Base-by-base conservation (phyloP, 2,329 filamentous ascomycete genomes). In the Pseudogymnoascus sp. region DNA sequence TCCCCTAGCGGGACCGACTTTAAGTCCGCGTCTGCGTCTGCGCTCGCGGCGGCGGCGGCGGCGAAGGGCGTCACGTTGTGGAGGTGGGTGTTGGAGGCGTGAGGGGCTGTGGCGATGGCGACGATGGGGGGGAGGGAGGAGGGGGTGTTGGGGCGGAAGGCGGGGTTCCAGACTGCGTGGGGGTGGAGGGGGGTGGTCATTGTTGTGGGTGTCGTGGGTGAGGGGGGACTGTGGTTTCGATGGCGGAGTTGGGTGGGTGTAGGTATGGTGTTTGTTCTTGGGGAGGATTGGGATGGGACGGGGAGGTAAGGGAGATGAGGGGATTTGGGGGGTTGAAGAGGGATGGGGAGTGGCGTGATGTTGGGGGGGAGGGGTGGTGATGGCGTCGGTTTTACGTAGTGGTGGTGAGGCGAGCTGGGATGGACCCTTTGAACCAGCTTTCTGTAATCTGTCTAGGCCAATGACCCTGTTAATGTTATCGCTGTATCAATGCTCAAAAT, bases 351-450 rank as follows among this genome's bases (percentile, higher is more conserved):
- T 56, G 47, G 47, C 47, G 47, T 56, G 47, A 56, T 56, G 26
- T 33, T 56, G 4, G 29, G 26, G 26, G 8, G 11, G 47, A 56
- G 44, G 44, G 44, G 44, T 56, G 47, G 47, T 56, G 47, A 56
- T 56, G 47, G 26, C 47, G 29, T 56, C 29, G 47, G 47, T 19
- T 56, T 56, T 56, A 56, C 47, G 47, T 56, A 56, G 47, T 56
- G n/a, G 13, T 29, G 47, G 26, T 10, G 44, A 29, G 6, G 29
- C 47, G 4, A 16, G 24, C 2, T 13, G n/a, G 47, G 47, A 19
- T 56, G 42, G 42, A 47, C 42, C 42, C 42, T n/a, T 44, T 47
- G 11, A 26, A n/a, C 21, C 1, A 13, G 21, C 2, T 47, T 47
- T 24, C 1, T 24, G 14, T 47, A 24, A 24, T 14, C 5, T 47